Evolutionary conservation across 2,329 filamentous ascomycete genomes (phyloP), one percentile per base, ranked within the genome.

Genomic region (Aspergillus quadricinctus): DNA sequence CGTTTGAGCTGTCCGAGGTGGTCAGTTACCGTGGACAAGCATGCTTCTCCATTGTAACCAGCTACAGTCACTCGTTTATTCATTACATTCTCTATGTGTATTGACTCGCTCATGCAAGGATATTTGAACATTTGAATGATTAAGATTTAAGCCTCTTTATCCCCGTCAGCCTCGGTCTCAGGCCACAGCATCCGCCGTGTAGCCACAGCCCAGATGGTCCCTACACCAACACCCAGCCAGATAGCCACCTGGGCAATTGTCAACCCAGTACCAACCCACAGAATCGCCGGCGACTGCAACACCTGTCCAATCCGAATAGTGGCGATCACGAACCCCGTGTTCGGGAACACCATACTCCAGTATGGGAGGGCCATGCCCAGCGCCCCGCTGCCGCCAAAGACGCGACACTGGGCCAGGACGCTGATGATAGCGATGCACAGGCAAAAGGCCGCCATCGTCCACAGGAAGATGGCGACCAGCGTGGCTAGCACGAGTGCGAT

Each of bases 381-480:
- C 14, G 49, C 40, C 10, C 50, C 48, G n/a, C 29, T 2, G n/a
- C 56, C 50, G 21, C 54, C 41, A 11, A 54, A 49, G 1, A 41
- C 28, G 10, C 49, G 54, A 19, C 29, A 35, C 10, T 46, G 31
- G 19, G 54, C 45, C 8, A 77, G n/a, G 9, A 77, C 69, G 2
- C 71, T 68, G 0, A 78, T 59, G 1, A 69, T 70, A 0, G 71
- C 71, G 52, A 80, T 74, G 61, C 73, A 75, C 65, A 80, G 80
- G 66, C 81, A 81, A 77, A 79, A 82, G 50, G 80, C 75, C 3
- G 77, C 74, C 41, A 82, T 75, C 0, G 77, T 70, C 72, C 78
- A 77, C 27, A 81, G 68, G 63, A 81, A 81, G 10, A 78, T 70
- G 5, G 76, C 75, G 2, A 70, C 63, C 11, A 74, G 61, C 1